Base-by-base conservation (phyloP, 495 filamentous ascomycete species). In the Aspergillus indologenus region DNA sequence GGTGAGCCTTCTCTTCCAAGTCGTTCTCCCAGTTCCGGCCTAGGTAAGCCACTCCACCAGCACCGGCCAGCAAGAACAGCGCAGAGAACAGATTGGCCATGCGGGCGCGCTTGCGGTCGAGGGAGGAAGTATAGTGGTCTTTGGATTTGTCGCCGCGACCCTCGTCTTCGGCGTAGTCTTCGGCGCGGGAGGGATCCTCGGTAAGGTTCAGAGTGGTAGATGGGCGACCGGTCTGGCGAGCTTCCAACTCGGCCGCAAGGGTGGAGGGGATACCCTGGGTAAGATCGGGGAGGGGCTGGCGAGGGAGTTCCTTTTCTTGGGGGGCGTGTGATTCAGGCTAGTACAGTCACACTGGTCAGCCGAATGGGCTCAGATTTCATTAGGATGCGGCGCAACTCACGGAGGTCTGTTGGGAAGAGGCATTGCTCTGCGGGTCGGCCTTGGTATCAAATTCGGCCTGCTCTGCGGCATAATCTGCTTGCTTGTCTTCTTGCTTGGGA, bases 191-290 rank as follows among this genome's bases (percentile, higher is more conserved):
- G 34, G 80, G 79, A 45, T 86, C 82, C 64, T 87, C 83, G 5
- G 85, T 81, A 11, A 87, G 70, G 46, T 86, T 81, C 54, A 90
- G 67, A 24, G 74, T 66, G 56, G 77, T 67, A 44, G 70, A 54
- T 21, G 66, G 61, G 42, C 70, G 68, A 42, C 79, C 79, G 45
- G 81, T 80, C 22, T 74, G 73, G 14, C 77, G 78, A 4, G 74
- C 82, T 70, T 89, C 85, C 60, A 88, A 83, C 67, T 94, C 90
- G 21, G 80, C 77, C 55, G 75, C 79, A 34, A 96, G 78, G 18
- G 91, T 96, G 19, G 91, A 96, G 0, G 92, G 92, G 58, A 96
- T 94, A 61, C 92, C 92, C 68, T 93, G 87, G 8, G 90, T 93
- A 21, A 96, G 83, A 68, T 96, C 91, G 56, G 92, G 92, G 18